Evolutionary conservation across 345 rosid genomes (phyloP), one percentile per base, ranked within the genome.

Genomic region (Crucihimalaya himalaica): DNA sequence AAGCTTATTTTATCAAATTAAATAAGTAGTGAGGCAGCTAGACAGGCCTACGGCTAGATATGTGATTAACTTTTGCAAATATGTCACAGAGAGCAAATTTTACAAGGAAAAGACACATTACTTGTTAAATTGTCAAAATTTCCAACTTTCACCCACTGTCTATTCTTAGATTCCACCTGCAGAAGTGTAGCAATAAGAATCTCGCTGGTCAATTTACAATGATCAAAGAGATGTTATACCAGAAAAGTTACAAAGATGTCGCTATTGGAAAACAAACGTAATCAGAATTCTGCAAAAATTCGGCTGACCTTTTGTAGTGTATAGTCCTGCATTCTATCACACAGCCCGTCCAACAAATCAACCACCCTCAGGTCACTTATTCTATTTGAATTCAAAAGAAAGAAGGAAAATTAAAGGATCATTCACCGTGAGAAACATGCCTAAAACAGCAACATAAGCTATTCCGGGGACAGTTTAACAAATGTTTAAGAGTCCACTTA

Each of bases 261-360:
- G n/a, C 12, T n/a, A 23, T 11, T 35, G 32, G 34, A 23, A 28
- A 18, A 46, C 11, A 3, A 9, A 6, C 12, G 21, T 70, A 5
- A 66, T 9, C 29, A 57, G 37, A 23, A 66, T 52, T 68, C 35
- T 66, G 11, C 47, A 35, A 75, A 35, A 29, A 6, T 16, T 64
- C 40, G 7, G 46, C 31, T 27, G 78, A 89, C 99, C 92, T 89
- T 85, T 80, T 87, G 87, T 63, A 92, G 89, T 61, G 94, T 90
- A 79, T 95, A 95, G 74, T 88, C 97, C 80, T 86, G 88, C 98
- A 95, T 92, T 77, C 84, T 88, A 65, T 95, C 94, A 68, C 99
- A 95, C 15, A 91, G 93, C 52, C 96, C 97, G 57, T 89, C 96
- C 85, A 91, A 78, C 52, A 94, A 86, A 72, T 94, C 96, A 50